Evolutionary conservation across 768 basidiomycete genomes (phyloP).

Genomic region (Trametes coccinea): DNA sequence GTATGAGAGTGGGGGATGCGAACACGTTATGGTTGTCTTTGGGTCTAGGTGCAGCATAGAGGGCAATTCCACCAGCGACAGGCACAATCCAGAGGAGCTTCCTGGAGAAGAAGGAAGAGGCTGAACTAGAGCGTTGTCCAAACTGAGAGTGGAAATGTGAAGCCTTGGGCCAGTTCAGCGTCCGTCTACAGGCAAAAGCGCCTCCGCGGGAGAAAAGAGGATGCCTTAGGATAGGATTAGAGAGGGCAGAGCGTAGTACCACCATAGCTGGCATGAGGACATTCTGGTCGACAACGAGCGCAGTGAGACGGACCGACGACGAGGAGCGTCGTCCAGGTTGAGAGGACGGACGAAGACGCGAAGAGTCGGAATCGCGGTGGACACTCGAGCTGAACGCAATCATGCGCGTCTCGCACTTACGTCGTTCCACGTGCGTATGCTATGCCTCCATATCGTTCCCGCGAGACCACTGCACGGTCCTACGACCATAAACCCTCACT

Average conservation of each 20-base stretch:
- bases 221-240: slow-evolving; percentile 31
- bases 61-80: slow-evolving; percentile 51
- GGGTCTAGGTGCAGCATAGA: slow-evolving; percentile 49
- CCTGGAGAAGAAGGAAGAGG: slow-evolving; percentile 32
- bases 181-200: slow-evolving; percentile 25
- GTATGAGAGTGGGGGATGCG: slow-evolving; percentile 50
- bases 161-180: slow-evolving; percentile 26
- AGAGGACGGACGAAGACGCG: slow-evolving; percentile 1
- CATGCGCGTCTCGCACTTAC: background rate
- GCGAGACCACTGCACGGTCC: no score
- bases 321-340: slow-evolving; percentile 3
- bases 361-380: background rate
- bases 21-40: slow-evolving; percentile 44
- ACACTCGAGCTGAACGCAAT: background rate
- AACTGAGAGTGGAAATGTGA: slow-evolving; percentile 30
- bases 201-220: slow-evolving; percentile 23
- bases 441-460: no score
- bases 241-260: slow-evolving; percentile 30
- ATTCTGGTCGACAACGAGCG: slow-evolving; percentile 13
- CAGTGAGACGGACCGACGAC: background rate
- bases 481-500: no score
- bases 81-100: slow-evolving; percentile 56
- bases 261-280: slow-evolving; percentile 27
- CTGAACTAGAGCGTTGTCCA: slow-evolving; percentile 37
- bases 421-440: no score